phyloP scores from a whole-genome alignment of 768 basidiomycete genomes.

The Hysterangium stoloniferum region DNA sequence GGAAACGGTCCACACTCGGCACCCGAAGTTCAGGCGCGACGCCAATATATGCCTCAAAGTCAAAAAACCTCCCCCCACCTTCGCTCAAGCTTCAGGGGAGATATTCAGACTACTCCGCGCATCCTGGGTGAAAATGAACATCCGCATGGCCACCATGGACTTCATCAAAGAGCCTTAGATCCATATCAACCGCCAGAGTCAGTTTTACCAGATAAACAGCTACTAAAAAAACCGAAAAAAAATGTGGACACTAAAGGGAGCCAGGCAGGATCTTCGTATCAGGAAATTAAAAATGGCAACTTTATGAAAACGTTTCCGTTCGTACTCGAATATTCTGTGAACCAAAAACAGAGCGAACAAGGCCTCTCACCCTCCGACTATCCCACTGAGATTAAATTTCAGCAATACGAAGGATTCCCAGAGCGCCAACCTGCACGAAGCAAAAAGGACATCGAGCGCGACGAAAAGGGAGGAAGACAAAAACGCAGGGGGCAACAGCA shows the following conservation, averaged over 20 bases:
- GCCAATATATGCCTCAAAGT: too few species aligned
- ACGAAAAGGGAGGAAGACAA: neutral
- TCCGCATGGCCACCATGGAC: too few species aligned
- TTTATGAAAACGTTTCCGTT: conserved; percentile 4
- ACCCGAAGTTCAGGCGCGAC: too few species aligned
- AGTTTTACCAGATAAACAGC: too few species aligned
- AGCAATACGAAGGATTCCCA: conserved; percentile 2
- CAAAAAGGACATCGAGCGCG: neutral
- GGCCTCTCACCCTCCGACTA: neutral
- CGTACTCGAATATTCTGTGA: conserved; percentile 3
- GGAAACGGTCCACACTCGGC: neutral
- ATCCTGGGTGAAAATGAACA: too few species aligned
- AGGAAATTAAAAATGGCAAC: conserved; percentile 3
- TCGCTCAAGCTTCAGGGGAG: too few species aligned
- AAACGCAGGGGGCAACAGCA: neutral
- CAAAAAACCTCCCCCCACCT: too few species aligned
- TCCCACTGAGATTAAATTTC: conserved; percentile 4
- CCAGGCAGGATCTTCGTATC: neutral
- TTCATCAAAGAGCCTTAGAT: too few species aligned
- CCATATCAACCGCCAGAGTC: too few species aligned
- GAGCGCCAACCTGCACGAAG: neutral
- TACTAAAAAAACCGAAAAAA: too few species aligned
- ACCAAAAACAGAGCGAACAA: neutral
- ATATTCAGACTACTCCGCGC: too few species aligned
- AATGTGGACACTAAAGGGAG: too few species aligned